Base-by-base conservation (phyloP, 139 green algal species). In the Cymbomonas tetramitiformis region DNA sequence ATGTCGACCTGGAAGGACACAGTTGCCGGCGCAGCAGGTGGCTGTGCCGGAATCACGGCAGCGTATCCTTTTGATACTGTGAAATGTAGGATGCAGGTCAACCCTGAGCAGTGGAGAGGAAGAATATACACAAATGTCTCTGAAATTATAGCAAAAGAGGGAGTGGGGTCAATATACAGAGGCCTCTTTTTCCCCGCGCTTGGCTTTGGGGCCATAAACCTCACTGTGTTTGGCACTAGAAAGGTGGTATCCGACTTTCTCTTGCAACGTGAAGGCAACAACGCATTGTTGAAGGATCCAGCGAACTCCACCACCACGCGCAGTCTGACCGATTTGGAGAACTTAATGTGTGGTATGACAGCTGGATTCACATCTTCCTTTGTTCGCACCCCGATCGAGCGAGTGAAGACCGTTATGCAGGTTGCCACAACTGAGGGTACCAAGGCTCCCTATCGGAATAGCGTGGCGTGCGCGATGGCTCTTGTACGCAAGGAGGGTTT, bases 321-420 rank as follows among this genome's bases (percentile, higher is more conserved):
- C 6, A 29, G 8, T 26, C 15, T 30, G 46, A 30, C 36, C 10
- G 36, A 43, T 10, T 10, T 19, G 10, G 47, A 15, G 28, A 19
- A 19, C 8, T 19, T 58, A 18, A 18, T 58, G 50, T n/a, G 12
- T 2, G 55, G 55, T 28, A 41, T 25, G 4, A 12, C 24, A 2
- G 55, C 55, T 8, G 55, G 55, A 9, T 38, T 62, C 2, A 39
- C 19, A 41, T 39, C 18, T 10, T 53, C 38, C n/a, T 51, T 62
- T 40, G 39, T 62, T 1, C 9, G 55, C 41, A 41, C 40, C 30
- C 55, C 55, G 9, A 41, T 41, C 26, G 55, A 62, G 55, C 25
- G 55, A 18, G 40, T 62, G 38, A 62, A 62, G 41, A 62, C 55
- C 15, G 55, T 62, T 7, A 40, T 50, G 21, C 55, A 62, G 8